These are phyloP conservation scores for Barnettozyma vustinii DNA, from an alignment of 805 yeast genomes.

Conservation along the genomic window DNA sequence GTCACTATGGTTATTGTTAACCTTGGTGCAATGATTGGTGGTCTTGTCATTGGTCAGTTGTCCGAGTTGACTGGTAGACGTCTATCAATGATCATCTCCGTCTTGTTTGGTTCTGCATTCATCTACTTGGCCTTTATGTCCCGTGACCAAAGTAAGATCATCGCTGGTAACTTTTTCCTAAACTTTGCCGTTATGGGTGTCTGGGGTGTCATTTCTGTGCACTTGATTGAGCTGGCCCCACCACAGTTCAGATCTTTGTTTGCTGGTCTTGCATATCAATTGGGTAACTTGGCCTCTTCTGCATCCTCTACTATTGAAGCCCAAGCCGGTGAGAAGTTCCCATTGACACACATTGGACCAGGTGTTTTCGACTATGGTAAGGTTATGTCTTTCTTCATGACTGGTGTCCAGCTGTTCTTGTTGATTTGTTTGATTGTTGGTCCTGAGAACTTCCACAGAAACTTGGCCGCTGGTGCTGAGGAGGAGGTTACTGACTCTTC, in stretches of 20 bases:
- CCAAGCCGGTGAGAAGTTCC: slow-evolving; percentile 22
- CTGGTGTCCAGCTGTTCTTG: slow-evolving; percentile 53
- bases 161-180: slow-evolving; percentile 59
- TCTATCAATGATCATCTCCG: slow-evolving; percentile 44
- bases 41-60: slow-evolving; percentile 50
- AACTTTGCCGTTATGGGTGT: slow-evolving; percentile 67
- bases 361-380: slow-evolving; percentile 54
- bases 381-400: slow-evolving; percentile 67
- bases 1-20: slow-evolving; percentile 60
- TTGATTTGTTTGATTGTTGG: slow-evolving; percentile 46
- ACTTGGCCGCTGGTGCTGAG: slow-evolving; percentile 25
- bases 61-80: slow-evolving; percentile 60
- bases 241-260: slow-evolving; percentile 59
- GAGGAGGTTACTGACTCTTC: slow-evolving; percentile 13
- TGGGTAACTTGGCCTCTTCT: slow-evolving; percentile 23
- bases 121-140: slow-evolving; percentile 54
- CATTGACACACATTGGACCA: slow-evolving; percentile 15
- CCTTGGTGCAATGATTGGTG: slow-evolving; percentile 65
- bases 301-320: slow-evolving; percentile 71
- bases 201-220: slow-evolving; percentile 69
- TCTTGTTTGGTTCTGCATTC: slow-evolving; percentile 51
- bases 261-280: slow-evolving; percentile 49
- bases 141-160: slow-evolving; percentile 34
- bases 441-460: slow-evolving; percentile 46
- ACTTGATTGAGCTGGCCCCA: slow-evolving; percentile 60